Evolutionary conservation across 2,329 filamentous ascomycete species (phyloP).

Genomic region (Fusarium stilboides): DNA sequence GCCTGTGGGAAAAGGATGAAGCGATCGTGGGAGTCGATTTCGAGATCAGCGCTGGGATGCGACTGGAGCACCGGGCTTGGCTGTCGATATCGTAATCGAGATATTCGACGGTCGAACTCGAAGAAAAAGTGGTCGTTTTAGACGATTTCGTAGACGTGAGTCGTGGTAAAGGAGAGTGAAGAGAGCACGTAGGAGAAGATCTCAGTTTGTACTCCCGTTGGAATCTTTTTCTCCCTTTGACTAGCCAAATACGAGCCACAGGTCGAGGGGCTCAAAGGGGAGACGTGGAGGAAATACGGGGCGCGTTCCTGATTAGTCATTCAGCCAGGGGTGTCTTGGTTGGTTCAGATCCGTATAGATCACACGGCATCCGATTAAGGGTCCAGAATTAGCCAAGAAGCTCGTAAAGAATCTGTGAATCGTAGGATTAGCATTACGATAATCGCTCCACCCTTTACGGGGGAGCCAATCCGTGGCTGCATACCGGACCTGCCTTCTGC

Average conservation of each 20-base stretch:
- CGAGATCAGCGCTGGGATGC: constrained; percentile 35
- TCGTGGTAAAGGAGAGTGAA: constrained; percentile 14
- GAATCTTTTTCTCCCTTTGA: constrained; percentile 41
- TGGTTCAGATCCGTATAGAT: constrained; percentile 19
- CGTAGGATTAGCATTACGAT: constrained; percentile 22
- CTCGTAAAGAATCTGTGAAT: constrained; percentile 32
- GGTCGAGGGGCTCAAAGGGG: constrained; percentile 43
- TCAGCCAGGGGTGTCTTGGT: constrained; percentile 16
- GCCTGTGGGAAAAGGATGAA: constrained; percentile 44
- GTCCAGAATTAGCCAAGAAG: constrained; percentile 21
- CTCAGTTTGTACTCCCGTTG: constrained; percentile 17
- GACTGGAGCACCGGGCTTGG: constrained; percentile 27
- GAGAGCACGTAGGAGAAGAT: constrained; percentile 4
- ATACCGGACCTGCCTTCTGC: not conserved
- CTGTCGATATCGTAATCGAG: constrained; percentile 23
- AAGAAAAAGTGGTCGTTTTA: not conserved
- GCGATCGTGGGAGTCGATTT: constrained; percentile 38
- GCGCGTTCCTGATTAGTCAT: constrained; percentile 38
- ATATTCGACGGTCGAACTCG: constrained; percentile 15
- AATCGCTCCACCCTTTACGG: constrained; percentile 12
- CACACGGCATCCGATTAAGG: constrained; percentile 19
- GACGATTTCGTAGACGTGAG: constrained; percentile 1
- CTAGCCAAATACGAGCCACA: constrained; percentile 32
- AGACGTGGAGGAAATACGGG: constrained; percentile 40
- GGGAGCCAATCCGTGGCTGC: not conserved